phyloP scores from a whole-genome alignment of 2,329 filamentous ascomycete species.

The Lasiodiplodia theobromae region DNA sequence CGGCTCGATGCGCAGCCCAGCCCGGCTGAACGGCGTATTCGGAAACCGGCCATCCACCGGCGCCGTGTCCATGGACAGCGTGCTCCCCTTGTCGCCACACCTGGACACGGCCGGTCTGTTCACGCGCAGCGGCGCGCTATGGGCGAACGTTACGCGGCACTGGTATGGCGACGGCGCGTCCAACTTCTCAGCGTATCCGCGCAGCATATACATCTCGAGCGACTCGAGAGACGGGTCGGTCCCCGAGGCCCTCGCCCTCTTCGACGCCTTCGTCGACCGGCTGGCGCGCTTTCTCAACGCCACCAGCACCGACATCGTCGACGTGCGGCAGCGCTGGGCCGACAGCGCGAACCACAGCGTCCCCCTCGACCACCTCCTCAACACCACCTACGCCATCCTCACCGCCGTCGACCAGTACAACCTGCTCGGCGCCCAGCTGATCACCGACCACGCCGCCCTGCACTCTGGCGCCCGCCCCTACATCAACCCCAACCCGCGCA shows the following conservation, averaged over 20 bases:
- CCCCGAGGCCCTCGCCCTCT: background rate
- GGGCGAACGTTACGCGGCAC: background rate
- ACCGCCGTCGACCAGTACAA: background rate
- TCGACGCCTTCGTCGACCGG: background rate
- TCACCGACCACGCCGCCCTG: background rate
- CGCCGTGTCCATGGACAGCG: conserved; percentile 38
- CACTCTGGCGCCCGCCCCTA: background rate
- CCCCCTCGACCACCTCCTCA: background rate
- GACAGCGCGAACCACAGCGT: background rate
- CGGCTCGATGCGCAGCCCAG: conserved; percentile 56
- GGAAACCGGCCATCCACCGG: conserved; percentile 36
- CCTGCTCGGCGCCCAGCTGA: background rate
- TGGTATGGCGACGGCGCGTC: background rate
- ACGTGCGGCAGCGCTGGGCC: background rate
- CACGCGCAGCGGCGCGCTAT: conserved; percentile 31
- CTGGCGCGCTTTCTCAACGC: background rate
- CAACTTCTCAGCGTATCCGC: background rate
- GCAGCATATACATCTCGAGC: background rate
- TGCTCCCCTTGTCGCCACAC: conserved; percentile 34
- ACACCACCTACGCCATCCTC: conserved; percentile 1
- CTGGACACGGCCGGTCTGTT: conserved; percentile 41
- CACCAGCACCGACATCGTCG: background rate
- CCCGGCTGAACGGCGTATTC: conserved; percentile 31
- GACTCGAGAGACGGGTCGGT: background rate
- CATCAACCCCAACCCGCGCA: conserved; percentile 5